Percentiles rank a stretch among this genome's conserved stretches.
Conservation (phyloP, 2,329 filamentous ascomycete genomes). For the Diatrype stigma region DNA sequence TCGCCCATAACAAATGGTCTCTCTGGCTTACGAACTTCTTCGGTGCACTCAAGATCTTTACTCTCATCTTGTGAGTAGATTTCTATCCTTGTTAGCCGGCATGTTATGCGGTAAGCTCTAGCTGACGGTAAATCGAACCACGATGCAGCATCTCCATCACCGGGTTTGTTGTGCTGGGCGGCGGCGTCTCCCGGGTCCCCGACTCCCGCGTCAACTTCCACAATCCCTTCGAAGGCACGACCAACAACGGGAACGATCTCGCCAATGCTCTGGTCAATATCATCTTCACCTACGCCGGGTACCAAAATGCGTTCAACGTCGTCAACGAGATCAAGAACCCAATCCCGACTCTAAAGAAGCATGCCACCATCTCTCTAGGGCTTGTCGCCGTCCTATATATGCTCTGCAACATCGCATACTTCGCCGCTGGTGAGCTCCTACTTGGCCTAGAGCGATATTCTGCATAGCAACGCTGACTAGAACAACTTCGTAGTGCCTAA, state of each 20-base stretch:
- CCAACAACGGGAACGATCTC: constrained; percentile 38
- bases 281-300: constrained; percentile 55
- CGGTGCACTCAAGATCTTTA: constrained; percentile 56
- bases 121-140: background rate
- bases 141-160: constrained; percentile 45
- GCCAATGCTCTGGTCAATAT: constrained; percentile 57
- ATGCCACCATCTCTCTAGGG: constrained; percentile 44
- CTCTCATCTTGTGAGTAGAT: constrained; percentile 49
- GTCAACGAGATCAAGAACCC: constrained; percentile 57
- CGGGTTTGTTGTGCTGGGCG: constrained; percentile 59
- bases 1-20: constrained; percentile 55
- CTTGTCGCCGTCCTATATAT: constrained; percentile 52
- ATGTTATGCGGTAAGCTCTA: background rate
- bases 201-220: constrained; percentile 52
- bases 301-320: constrained; percentile 56
- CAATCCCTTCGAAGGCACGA: constrained; percentile 48
- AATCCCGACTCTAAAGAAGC: constrained; percentile 48
- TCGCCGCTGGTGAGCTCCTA: constrained; percentile 40
- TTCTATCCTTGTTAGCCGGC: too few species aligned
- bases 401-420: constrained; percentile 57
- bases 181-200: constrained; percentile 41
- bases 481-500: constrained; percentile 37
- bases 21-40: constrained; percentile 53
- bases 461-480: background rate
- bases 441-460: background rate